Base-by-base conservation (phyloP, 768 basidiomycete genomes). In the Rhodotorula babjevae region DNA sequence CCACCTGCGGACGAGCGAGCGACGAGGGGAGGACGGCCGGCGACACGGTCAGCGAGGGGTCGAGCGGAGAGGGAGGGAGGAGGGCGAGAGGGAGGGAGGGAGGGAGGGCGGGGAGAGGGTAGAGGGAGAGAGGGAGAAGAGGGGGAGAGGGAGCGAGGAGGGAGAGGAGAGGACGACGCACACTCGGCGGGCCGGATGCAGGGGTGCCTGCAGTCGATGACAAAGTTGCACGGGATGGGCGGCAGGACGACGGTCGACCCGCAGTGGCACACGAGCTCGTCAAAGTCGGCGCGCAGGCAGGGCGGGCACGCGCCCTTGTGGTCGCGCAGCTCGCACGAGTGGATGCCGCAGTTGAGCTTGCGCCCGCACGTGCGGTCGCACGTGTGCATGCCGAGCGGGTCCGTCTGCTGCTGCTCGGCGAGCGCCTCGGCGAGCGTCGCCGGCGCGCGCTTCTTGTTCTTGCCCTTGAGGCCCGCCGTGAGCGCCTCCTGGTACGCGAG, bases 221-320 rank as follows among this genome's bases (percentile, higher is more conserved):
- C 82, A 33, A 90, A 93, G 25, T 91, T 92, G 76, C 95, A 98
- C 0, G 89, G 86, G 50, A 96, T 87, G 0, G 94, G 94, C 0
- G 94, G 94, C 47, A 93, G 89, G 31, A 93, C 82, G 25, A 91
- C 85, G 4, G 93, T 97, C n/a, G 87, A 85, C 0, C 90, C 90
- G 80, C 95, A 98, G 61, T 85, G 81, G 79, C 95, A 98, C 18
- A 89, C 81, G 66, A 93, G 82, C 87, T 99, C 96, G 55, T 97
- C 93, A 77, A 94, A 99, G 2, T 89, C 89, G 58, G 92, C 92
- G 80, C 88, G 85, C 63, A 95, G 82, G 81, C 96, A 99, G 31
- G 88, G 85, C 1, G 86, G 87, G 79, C 96, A 99, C 0, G 85
- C 81, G 0, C 92, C 89, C 61, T 82, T 63, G 62, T 74, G 76